phyloP scores from a whole-genome alignment of 1,284 basidiomycete species.

The Fomitopsis betulina region DNA sequence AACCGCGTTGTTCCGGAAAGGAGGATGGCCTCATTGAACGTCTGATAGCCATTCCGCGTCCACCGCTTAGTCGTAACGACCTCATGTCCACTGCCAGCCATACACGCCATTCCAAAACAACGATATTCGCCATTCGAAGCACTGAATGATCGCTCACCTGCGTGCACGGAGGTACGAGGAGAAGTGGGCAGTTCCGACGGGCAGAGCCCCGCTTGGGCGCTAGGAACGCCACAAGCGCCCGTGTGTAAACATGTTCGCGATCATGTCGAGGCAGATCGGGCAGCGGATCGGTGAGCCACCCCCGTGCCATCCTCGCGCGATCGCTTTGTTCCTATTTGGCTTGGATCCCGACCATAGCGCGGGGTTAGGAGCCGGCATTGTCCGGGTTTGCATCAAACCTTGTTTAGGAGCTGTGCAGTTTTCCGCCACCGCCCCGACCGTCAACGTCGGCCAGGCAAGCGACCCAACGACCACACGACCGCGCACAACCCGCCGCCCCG shows the following conservation, averaged over 20 bases:
- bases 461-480: background rate
- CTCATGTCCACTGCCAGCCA: background rate
- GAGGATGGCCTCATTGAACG: background rate
- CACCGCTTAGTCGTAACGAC: background rate
- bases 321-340: conserved; percentile 19
- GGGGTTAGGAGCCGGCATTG: conserved; percentile 15
- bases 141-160: background rate
- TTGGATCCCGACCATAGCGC: conserved; percentile 4
- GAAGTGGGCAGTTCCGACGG: background rate
- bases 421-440: background rate
- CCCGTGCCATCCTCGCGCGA: conserved; percentile 12
- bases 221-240: background rate
- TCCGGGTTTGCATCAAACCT: conserved; percentile 16
- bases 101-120: background rate
- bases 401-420: conserved; percentile 19
- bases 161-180: background rate
- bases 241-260: background rate
- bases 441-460: too few relatives aligned
- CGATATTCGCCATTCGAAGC: background rate
- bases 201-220: background rate
- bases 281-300: background rate
- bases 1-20: background rate
- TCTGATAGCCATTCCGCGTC: background rate
- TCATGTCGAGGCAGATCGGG: background rate
- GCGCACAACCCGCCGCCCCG: background rate